Evolutionary conservation across 2,329 filamentous ascomycete genomes (phyloP).

Genomic region (Amauroascus verrucosus): DNA sequence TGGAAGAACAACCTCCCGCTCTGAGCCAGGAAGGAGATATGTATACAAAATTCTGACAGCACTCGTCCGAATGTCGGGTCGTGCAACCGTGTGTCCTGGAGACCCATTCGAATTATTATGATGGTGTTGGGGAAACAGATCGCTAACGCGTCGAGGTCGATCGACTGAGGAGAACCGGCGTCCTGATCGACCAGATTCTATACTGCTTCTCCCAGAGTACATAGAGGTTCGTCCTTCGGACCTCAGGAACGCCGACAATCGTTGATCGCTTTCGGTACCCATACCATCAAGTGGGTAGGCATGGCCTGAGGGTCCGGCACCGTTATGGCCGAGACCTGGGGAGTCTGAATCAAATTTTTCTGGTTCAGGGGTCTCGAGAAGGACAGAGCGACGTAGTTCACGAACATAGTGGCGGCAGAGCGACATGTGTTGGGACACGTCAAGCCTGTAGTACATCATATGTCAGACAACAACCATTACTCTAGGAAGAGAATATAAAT

Average conservation of each 20-base stretch:
- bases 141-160: slow-evolving; percentile 45
- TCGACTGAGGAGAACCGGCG: slow-evolving; percentile 36
- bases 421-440: slow-evolving; percentile 98
- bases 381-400: slow-evolving; percentile 82
- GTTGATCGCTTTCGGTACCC: slow-evolving; percentile 69
- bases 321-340: background rate
- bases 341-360: slow-evolving; percentile 51
- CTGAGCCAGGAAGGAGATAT: slow-evolving; percentile 85
- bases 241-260: slow-evolving; percentile 82
- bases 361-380: slow-evolving; percentile 83
- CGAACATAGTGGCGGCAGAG: slow-evolving; percentile 92
- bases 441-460: slow-evolving; percentile 66
- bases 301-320: slow-evolving; percentile 45
- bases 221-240: slow-evolving; percentile 40
- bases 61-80: slow-evolving; percentile 81
- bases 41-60: slow-evolving; percentile 99
- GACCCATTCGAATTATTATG: slow-evolving; percentile 43
- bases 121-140: slow-evolving; percentile 53
- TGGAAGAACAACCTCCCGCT: slow-evolving; percentile 89
- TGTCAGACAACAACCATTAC: background rate
- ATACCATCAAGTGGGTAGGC: slow-evolving; percentile 43
- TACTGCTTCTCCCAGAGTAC: slow-evolving; percentile 47
- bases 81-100: slow-evolving; percentile 70
- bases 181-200: slow-evolving; percentile 37
- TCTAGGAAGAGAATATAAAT: slow-evolving; percentile 21